Conservation (phyloP, 306 rosid species). For the Fagus sylvatica region DNA sequence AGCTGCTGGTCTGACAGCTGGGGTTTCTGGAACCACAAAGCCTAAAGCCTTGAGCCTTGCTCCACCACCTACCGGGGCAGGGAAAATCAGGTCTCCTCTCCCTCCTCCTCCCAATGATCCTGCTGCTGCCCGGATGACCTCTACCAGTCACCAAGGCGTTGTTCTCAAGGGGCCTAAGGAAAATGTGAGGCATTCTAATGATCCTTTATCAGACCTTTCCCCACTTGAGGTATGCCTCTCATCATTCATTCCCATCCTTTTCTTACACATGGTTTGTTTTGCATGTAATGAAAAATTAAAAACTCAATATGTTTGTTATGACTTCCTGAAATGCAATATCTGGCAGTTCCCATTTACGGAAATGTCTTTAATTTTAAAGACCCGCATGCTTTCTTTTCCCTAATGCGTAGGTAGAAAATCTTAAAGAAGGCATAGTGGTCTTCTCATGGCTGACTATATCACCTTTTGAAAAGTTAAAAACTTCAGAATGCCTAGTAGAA, state of each 20-base stretch:
- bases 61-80: conserved; percentile 79
- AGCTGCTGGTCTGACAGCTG: conserved; percentile 77
- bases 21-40: conserved; percentile 44
- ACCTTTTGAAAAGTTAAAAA: background rate
- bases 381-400: background rate
- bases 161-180: conserved; percentile 43
- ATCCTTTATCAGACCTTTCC: conserved; percentile 87
- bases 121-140: conserved; percentile 61
- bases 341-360: background rate
- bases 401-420: background rate
- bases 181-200: conserved; percentile 39
- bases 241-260: conserved; percentile 13
- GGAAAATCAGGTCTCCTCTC: conserved; percentile 78
- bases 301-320: background rate
- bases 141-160: conserved; percentile 33
- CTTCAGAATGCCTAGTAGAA: background rate
- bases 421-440: background rate
- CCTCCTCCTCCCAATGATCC: conserved; percentile 98
- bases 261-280: conserved; percentile 1
- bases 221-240: conserved; percentile 69
- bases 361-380: background rate
- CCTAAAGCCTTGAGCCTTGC: conserved; percentile 73
- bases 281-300: background rate
- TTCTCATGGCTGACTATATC: background rate
- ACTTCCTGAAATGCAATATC: background rate